These are phyloP conservation scores for Planoprotostelium fungivorum DNA, from an alignment of 78 protist species.

Conservation along the genomic window DNA sequence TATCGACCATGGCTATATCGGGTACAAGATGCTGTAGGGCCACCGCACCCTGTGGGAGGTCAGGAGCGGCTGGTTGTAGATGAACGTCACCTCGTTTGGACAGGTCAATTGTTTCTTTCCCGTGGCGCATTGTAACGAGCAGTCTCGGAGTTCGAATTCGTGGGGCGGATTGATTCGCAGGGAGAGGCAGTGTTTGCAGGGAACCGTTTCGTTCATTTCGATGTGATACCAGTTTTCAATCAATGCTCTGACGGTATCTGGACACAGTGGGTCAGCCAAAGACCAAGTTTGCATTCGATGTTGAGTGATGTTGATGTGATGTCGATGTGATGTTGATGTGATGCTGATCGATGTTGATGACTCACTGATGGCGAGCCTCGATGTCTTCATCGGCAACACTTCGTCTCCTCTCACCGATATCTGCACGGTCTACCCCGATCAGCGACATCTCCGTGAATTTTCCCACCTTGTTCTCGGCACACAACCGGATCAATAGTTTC, in stretches of 20 bases:
- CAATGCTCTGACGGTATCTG: neutral
- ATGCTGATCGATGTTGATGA: too few species aligned
- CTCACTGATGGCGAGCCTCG: neutral
- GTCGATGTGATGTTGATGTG: neutral
- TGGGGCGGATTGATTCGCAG: neutral
- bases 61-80: neutral
- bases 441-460: neutral
- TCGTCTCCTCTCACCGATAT: neutral
- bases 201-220: neutral
- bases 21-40: conserved; percentile 16
- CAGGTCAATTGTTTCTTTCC: neutral
- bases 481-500: neutral
- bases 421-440: neutral
- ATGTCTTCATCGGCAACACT: neutral
- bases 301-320: neutral
- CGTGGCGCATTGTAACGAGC: neutral
- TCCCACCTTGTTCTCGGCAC: neutral
- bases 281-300: neutral
- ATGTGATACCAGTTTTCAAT: neutral
- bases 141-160: neutral
- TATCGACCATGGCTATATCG: conserved; percentile 63
- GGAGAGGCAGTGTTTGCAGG: neutral
- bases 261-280: neutral
- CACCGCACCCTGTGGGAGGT: neutral
- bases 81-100: neutral